Percentiles rank a stretch among this genome's conserved stretches.
phyloP scores from a whole-genome alignment of 1,139 yeast genomes.

The Candida sp. region DNA sequence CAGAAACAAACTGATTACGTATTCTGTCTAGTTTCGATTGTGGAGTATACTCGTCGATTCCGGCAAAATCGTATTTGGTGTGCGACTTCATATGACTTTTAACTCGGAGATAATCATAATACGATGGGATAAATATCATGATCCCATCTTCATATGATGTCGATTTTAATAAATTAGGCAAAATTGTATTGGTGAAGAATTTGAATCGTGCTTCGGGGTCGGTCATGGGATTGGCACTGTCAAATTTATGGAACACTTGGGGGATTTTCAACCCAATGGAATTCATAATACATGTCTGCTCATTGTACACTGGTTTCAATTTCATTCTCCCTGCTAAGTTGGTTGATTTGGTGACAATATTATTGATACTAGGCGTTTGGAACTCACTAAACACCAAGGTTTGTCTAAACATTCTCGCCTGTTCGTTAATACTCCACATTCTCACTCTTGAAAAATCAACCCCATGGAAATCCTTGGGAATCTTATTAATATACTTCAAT shows the following conservation, averaged over 20 bases:
- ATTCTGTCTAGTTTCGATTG: slow-evolving; percentile 69
- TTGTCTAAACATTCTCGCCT: slow-evolving; percentile 74
- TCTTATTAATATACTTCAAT: slow-evolving; percentile 66
- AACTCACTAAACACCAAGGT: slow-evolving; percentile 71
- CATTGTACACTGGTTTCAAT: slow-evolving; percentile 37
- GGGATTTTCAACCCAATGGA: slow-evolving; percentile 56
- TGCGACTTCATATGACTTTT: slow-evolving; percentile 68
- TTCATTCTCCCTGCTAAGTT: slow-evolving; percentile 69
- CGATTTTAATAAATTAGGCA: slow-evolving; percentile 65
- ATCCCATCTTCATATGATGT: slow-evolving; percentile 69
- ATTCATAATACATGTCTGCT: slow-evolving; percentile 43
- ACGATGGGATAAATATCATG: slow-evolving; percentile 77
- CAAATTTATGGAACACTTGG: slow-evolving; percentile 74
- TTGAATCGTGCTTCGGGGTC: slow-evolving; percentile 84
- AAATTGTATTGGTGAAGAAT: slow-evolving; percentile 66
- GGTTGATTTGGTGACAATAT: slow-evolving; percentile 52
- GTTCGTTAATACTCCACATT: slow-evolving; percentile 90
- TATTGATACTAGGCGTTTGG: slow-evolving; percentile 77
- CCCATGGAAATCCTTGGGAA: slow-evolving; percentile 76
- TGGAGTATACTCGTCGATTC: slow-evolving; percentile 79
- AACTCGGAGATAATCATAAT: slow-evolving; percentile 79
- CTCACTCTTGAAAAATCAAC: slow-evolving; percentile 91
- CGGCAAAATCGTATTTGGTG: slow-evolving; percentile 59
- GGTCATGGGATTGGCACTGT: slow-evolving; percentile 49
- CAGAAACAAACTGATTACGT: slow-evolving; percentile 63